These are phyloP conservation scores for Babesia ovata DNA, from an alignment of 169 alveolate genomes.

Conservation along the genomic window DNA sequence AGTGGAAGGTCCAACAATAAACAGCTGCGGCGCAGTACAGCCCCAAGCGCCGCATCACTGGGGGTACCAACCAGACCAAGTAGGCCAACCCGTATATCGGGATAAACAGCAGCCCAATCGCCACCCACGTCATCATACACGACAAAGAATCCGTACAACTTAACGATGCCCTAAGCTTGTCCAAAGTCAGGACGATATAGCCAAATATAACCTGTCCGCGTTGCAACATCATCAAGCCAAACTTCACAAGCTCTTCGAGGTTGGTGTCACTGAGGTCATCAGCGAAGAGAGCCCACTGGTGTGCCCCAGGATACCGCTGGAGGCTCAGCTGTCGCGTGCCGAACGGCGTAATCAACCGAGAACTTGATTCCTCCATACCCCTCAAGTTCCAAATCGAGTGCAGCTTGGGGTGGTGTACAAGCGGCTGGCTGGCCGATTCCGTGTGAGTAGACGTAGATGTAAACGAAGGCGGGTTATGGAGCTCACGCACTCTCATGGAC, in stretches of 20 bases:
- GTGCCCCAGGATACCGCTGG: constrained; percentile 30
- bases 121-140: constrained; percentile 28
- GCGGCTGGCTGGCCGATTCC: neutral
- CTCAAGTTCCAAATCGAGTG: neutral
- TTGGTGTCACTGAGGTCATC: constrained; percentile 54
- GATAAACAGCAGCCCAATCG: constrained; percentile 7
- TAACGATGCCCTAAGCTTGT: constrained; percentile 50
- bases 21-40: neutral
- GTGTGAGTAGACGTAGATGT: neutral
- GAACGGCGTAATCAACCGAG: constrained; percentile 31
- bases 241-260: constrained; percentile 48
- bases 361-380: neutral
- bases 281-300: constrained; percentile 35
- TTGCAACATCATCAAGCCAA: constrained; percentile 7
- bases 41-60: constrained; percentile 22
- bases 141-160: constrained; percentile 30
- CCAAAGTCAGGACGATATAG: constrained; percentile 17
- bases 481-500: neutral
- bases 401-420: neutral
- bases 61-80: constrained; percentile 22
- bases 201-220: constrained; percentile 47
- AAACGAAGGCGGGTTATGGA: neutral
- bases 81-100: constrained; percentile 24
- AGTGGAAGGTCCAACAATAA: constrained; percentile 11
- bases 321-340: constrained; percentile 45